Base-by-base conservation (phyloP, 1,284 basidiomycete genomes). In the Earliella scabrosa region DNA sequence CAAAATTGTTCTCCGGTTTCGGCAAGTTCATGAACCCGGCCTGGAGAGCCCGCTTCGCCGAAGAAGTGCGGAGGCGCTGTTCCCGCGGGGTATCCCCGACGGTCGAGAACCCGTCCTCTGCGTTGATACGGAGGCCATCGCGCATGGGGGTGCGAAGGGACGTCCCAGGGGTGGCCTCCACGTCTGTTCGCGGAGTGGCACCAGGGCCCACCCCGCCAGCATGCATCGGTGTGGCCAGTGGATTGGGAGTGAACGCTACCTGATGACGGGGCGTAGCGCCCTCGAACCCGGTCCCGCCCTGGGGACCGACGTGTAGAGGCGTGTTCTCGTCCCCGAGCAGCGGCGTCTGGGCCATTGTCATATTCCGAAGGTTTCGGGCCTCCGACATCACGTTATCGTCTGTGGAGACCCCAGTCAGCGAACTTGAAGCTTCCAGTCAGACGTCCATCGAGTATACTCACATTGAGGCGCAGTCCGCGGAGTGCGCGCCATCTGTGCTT, bases 321-420 rank as follows among this genome's bases (percentile, higher is more conserved):
- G 94, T 97, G 71, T 99, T 99, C 73, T 97, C 96, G 53, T 98
- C 95, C 11, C 97, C 97, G 7, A 99, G 83, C 3, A 99, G 78
- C 16, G 97, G 97, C 0, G 97, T 99, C 75, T 99, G 97, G 8
- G 86, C 83, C 47, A 88, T 87, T 5, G 88, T 89, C 90, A 98
- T 93, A 66, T 95, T 95, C 21, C 95, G 90, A 29, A 99, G 76
- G 74, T 98, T 98, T 34, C 95, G 86, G 9, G 97, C 97, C 73
- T 99, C 97, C 54, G 90, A 85, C 83, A 99, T 85, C 46, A 99
- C 85, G 66, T 88, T 95, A 71, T 98, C 95, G 77, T 93, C 93
- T 94, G 48, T n/a, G 27, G 35, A n/a, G 20, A 31, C 23, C 18
- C n/a, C n/a, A n/a, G 52, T 63, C 32, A 61, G 45, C 23, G 21